Evolutionary conservation across 768 basidiomycete genomes (phyloP).

Genomic region (Neoboletus subvelutipes): DNA sequence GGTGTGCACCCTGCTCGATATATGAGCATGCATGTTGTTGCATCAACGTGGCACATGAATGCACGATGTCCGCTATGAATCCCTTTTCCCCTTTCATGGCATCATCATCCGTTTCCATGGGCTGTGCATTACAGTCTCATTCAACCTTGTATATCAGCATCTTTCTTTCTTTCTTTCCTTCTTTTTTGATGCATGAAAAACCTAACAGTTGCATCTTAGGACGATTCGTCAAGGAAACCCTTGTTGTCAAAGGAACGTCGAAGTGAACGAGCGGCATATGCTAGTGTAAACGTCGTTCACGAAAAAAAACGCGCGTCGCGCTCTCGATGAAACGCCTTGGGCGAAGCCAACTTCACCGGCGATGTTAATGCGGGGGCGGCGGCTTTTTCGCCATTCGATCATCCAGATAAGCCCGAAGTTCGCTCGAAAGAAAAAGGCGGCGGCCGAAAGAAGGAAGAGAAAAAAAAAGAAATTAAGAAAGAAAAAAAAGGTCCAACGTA

Average conservation of each 20-base stretch:
- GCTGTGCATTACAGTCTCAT: background rate
- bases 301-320: background rate
- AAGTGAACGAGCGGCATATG: background rate
- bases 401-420: background rate
- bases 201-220: background rate
- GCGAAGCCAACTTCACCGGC: background rate
- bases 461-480: too few relatives aligned
- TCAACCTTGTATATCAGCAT: background rate
- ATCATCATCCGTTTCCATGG: background rate
- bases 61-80: background rate
- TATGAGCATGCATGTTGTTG: background rate
- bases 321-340: slow-evolving; percentile 2
- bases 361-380: background rate
- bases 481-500: background rate
- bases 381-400: slow-evolving; percentile 4
- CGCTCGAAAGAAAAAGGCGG: background rate
- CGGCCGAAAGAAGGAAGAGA: background rate
- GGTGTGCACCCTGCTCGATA: background rate
- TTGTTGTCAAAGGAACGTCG: background rate
- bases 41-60: background rate
- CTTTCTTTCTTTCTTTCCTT: too few relatives aligned
- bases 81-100: background rate
- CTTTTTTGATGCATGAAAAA: background rate
- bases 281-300: background rate
- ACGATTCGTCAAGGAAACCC: background rate